phyloP scores from a whole-genome alignment of 176 grass and related monocot species.

The Ensete glaucum region DNA sequence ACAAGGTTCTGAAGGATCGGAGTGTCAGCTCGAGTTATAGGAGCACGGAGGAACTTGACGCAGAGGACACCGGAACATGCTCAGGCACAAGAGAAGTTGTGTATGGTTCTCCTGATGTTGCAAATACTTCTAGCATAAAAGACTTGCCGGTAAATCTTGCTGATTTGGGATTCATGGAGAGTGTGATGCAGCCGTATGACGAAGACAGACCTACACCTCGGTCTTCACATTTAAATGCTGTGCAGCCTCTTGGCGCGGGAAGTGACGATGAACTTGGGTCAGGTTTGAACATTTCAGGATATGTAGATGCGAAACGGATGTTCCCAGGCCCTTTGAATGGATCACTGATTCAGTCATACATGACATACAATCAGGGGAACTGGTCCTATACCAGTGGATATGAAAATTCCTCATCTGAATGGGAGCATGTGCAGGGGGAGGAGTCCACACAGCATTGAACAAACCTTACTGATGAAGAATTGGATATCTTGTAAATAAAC shows the following conservation, averaged over 20 bases:
- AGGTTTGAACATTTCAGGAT: neutral
- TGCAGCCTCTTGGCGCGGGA: neutral
- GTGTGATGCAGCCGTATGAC: neutral
- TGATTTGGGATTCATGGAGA: neutral
- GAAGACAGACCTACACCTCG: neutral
- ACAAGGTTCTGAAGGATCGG: constrained; percentile 29
- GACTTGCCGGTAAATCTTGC: neutral
- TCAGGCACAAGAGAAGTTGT: neutral
- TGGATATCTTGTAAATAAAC: too few species aligned
- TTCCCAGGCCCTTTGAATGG: neutral
- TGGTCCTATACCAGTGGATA: neutral
- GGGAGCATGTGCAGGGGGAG: too few species aligned
- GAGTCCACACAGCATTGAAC: too few species aligned
- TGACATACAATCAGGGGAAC: neutral
- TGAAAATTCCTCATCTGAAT: too few species aligned
- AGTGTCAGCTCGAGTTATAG: neutral
- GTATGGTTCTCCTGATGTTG: neutral
- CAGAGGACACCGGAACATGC: neutral
- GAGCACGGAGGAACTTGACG: neutral
- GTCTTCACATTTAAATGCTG: neutral
- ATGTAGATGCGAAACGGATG: neutral
- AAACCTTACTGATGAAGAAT: too few species aligned
- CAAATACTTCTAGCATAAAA: neutral
- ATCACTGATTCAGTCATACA: constrained; percentile 3
- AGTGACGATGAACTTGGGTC: neutral